Conservation (phyloP, 2,329 filamentous ascomycete genomes). For the Claviceps pusilla region DNA sequence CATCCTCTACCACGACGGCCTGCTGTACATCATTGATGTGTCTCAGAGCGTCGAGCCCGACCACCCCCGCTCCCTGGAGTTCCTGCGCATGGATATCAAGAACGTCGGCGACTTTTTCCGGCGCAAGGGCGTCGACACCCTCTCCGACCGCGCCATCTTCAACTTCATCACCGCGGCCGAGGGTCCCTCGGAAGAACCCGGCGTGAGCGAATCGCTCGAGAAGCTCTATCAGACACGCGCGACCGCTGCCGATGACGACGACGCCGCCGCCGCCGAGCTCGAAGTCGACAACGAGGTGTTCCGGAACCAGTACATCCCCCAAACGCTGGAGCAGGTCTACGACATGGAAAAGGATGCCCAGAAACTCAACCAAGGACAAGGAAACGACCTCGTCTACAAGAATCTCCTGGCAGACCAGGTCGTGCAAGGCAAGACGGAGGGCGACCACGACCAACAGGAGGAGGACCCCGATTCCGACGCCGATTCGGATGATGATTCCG, state of each 20-base stretch:
- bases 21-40: slow-evolving; percentile 90
- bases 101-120: slow-evolving; percentile 90
- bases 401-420: slow-evolving; percentile 64
- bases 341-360: slow-evolving; percentile 85
- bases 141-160: slow-evolving; percentile 69
- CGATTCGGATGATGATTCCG: slow-evolving; percentile 29
- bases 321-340: slow-evolving; percentile 90
- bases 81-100: slow-evolving; percentile 96
- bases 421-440: slow-evolving; percentile 23
- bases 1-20: slow-evolving; percentile 69
- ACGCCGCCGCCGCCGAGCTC: slow-evolving; percentile 33
- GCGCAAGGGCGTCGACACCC: slow-evolving; percentile 64
- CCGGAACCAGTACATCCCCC: slow-evolving; percentile 89
- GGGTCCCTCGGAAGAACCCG: slow-evolving; percentile 45
- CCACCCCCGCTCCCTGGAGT: slow-evolving; percentile 82
- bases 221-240: slow-evolving; percentile 47
- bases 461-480: slow-evolving; percentile 22
- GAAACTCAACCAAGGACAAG: slow-evolving; percentile 57
- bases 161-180: slow-evolving; percentile 58
- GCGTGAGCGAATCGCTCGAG: slow-evolving; percentile 47
- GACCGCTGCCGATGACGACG: slow-evolving; percentile 33
- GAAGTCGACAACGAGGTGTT: slow-evolving; percentile 86
- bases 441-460: slow-evolving; percentile 26
- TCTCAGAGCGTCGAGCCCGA: slow-evolving; percentile 96
- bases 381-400: slow-evolving; percentile 67